phyloP scores from a whole-genome alignment of 129 eudicot species.

The Arctium minus region DNA sequence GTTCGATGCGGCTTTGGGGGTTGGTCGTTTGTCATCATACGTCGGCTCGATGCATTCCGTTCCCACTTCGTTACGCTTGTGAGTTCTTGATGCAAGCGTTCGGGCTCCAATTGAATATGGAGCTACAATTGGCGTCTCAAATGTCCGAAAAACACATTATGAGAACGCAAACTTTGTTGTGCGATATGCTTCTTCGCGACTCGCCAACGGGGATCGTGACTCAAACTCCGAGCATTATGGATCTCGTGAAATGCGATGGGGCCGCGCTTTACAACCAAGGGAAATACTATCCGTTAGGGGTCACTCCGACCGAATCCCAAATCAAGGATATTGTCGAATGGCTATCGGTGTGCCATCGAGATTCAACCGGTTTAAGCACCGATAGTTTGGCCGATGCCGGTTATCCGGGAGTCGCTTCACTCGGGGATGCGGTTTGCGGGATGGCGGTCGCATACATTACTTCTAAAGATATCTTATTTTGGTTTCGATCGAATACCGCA shows the following conservation, averaged over 20 bases:
- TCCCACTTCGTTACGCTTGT: constrained; percentile 90
- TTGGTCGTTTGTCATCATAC: constrained; percentile 94
- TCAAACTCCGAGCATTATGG: constrained; percentile 88
- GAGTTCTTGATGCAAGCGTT: constrained; percentile 95
- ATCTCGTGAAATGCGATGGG: constrained; percentile 88
- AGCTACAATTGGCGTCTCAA: constrained; percentile 67
- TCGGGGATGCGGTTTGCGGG: constrained; percentile 90
- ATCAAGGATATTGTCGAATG: constrained; percentile 79
- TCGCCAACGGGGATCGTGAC: constrained; percentile 76
- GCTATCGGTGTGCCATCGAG: constrained; percentile 55
- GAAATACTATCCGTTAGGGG: constrained; percentile 70
- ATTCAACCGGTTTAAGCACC: constrained; percentile 85
- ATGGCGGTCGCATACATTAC: constrained; percentile 85
- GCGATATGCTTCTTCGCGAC: constrained; percentile 91
- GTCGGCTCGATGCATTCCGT: constrained; percentile 65
- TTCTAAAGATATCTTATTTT: constrained; percentile 63
- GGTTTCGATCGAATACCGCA: constrained; percentile 85
- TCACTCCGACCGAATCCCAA: constrained; percentile 74
- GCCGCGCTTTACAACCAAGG: constrained; percentile 75
- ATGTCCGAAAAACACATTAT: constrained; percentile 66
- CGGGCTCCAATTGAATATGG: constrained; percentile 88
- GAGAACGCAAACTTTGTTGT: constrained; percentile 85
- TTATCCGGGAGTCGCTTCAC: constrained; percentile 60
- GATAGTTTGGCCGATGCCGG: constrained; percentile 90
- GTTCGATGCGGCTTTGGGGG: constrained; percentile 75